A percentile compares a stretch with the other conserved stretches of the same genome.
Evolutionary conservation across 768 basidiomycete species (phyloP).

Genomic region (Pisolithus tinctorius): DNA sequence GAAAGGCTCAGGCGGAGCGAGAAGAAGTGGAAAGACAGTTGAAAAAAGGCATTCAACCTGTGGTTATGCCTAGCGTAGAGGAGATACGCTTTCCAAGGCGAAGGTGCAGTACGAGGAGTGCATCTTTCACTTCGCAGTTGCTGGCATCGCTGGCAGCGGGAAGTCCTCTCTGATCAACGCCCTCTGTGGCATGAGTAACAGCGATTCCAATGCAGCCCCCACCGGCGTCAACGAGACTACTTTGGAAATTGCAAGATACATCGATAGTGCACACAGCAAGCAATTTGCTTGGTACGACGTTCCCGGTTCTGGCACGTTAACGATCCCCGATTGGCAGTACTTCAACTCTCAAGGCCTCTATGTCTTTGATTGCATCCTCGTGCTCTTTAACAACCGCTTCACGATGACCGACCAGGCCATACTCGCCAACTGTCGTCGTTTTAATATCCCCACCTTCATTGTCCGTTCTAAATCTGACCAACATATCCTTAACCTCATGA

Average conservation of each 20-base stretch:
- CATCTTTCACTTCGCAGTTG: conserved; percentile 27
- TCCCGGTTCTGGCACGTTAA: conserved; percentile 30
- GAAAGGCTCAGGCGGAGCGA: conserved; percentile 4
- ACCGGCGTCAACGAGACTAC: conserved; percentile 28
- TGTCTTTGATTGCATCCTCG: conserved; percentile 29
- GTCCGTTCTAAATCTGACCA: conserved; percentile 11
- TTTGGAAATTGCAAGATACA: conserved; percentile 16
- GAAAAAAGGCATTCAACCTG: conserved; percentile 22
- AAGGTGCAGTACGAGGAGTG: conserved; percentile 18
- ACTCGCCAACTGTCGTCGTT: conserved; percentile 23
- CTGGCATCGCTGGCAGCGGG: conserved; percentile 28
- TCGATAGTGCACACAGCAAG: conserved; percentile 12
- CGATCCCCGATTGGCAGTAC: conserved; percentile 29
- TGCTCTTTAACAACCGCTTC: conserved; percentile 29
- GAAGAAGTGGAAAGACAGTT: conserved; percentile 13
- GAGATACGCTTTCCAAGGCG: conserved; percentile 14
- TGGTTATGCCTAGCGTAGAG: conserved; percentile 14
- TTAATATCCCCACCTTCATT: conserved; percentile 28
- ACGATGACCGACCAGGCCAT: conserved; percentile 29
- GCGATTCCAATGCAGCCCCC: conserved; percentile 17
- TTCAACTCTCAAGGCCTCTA: conserved; percentile 32
- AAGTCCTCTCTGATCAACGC: conserved; percentile 19
- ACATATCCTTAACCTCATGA: conserved; percentile 21
- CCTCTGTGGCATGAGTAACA: conserved; percentile 23
- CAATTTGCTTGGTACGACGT: conserved; percentile 30